Percentiles rank a stretch among this genome's conserved stretches.
These are phyloP conservation scores for Zasmidium cellare DNA, from an alignment of 2,329 filamentous ascomycete species.

Conservation along the genomic window DNA sequence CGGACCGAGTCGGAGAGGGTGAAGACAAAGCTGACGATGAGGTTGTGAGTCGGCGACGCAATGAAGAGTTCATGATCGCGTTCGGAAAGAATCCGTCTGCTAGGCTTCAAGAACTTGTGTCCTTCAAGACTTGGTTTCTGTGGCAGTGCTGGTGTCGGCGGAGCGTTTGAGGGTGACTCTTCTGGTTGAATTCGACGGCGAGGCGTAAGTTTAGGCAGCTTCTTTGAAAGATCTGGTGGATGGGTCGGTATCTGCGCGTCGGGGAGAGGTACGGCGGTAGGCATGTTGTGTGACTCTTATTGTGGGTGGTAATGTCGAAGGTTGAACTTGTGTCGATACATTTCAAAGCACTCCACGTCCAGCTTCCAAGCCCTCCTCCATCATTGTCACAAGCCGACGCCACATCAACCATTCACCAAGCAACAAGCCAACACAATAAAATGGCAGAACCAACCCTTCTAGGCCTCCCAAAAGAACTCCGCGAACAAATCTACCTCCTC, in stretches of 20 bases:
- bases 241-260: conserved; percentile 18
- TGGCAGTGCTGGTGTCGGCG: conserved; percentile 71
- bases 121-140: conserved; percentile 60
- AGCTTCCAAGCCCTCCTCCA: neutral
- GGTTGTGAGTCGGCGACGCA: conserved; percentile 69
- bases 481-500: no score
- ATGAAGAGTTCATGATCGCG: conserved; percentile 81
- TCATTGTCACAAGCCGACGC: no score
- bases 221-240: conserved; percentile 54
- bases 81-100: conserved; percentile 76
- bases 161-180: conserved; percentile 47
- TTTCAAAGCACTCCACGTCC: neutral
- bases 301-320: neutral
- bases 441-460: no score
- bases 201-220: conserved; percentile 68
- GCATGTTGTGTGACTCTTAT: neutral
- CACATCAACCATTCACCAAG: no score
- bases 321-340: neutral
- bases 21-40: conserved; percentile 85
- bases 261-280: conserved; percentile 11
- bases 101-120: conserved; percentile 64
- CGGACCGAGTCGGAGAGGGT: conserved; percentile 78
- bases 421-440: no score
- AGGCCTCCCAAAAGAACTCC: no score
- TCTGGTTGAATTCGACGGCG: conserved; percentile 56